phyloP scores from a whole-genome alignment of 192 early-diverging fungal genomes.

The Coemansia erecta region DNA sequence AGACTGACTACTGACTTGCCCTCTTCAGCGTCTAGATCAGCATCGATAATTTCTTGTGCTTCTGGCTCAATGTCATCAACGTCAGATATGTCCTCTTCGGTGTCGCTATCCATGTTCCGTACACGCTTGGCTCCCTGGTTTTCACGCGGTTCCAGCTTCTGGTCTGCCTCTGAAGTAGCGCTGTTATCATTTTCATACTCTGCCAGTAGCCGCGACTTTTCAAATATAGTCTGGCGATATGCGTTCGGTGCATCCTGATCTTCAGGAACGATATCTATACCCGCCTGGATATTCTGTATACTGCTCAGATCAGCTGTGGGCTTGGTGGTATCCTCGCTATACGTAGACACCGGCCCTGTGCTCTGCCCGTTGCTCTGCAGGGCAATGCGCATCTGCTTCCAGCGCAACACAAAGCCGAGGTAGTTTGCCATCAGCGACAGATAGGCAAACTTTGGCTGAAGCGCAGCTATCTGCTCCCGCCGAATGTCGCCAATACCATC shows the following conservation, averaged over 20 bases:
- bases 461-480: no score
- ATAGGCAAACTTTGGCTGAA: slow-evolving; percentile 18
- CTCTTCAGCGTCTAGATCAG: no score
- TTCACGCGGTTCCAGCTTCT: neutral
- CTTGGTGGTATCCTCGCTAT: neutral
- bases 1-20: no score
- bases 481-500: no score
- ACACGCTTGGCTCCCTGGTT: neutral
- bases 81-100: slow-evolving; percentile 13
- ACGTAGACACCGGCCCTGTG: neutral
- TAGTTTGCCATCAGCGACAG: slow-evolving; percentile 34
- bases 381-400: slow-evolving; percentile 16
- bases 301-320: neutral
- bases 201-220: slow-evolving; percentile 19
- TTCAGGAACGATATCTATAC: neutral
- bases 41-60: no score
- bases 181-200: neutral
- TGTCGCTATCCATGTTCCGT: slow-evolving; percentile 20
- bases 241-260: neutral
- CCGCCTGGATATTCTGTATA: neutral
- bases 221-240: slow-evolving; percentile 21
- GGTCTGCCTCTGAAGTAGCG: neutral
- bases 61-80: no score
- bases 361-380: neutral
- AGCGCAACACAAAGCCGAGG: slow-evolving; percentile 31